Percentiles rank a stretch among this genome's conserved stretches.
Evolutionary conservation across 1,284 basidiomycete genomes (phyloP).

Genomic region (Inonotus hispidus): DNA sequence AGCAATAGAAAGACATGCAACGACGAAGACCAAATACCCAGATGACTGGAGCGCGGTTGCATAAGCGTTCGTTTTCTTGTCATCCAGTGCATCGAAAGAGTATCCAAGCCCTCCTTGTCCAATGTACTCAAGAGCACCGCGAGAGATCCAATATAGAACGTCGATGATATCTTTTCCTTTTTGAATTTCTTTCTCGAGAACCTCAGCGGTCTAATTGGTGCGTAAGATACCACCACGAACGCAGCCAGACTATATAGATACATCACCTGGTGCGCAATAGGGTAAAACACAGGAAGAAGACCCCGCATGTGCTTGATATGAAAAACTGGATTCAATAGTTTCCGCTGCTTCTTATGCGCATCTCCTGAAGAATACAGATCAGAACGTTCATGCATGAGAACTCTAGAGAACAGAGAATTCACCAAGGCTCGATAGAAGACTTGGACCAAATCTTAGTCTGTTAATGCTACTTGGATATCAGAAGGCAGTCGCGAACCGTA

Average conservation of each 20-base stretch:
- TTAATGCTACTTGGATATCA: background rate
- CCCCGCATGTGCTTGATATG: conserved; percentile 27
- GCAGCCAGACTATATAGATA: background rate
- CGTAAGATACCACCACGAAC: background rate
- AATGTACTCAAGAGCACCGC: conserved; percentile 33
- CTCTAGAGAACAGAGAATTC: conserved; percentile 17
- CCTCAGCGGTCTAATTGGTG: conserved; percentile 30
- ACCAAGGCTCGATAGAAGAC: conserved; percentile 6
- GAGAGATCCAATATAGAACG: conserved; percentile 35
- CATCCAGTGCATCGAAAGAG: conserved; percentile 34
- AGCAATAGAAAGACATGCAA: background rate
- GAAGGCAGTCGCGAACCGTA: background rate
- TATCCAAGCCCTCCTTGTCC: conserved; percentile 35
- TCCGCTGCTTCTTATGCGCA: conserved; percentile 24
- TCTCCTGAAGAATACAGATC: conserved; percentile 19
- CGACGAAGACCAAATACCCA: conserved; percentile 17
- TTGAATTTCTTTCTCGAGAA: conserved; percentile 14
- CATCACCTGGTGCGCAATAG: conserved; percentile 24
- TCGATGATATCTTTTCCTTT: conserved; percentile 31
- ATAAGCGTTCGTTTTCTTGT: conserved; percentile 27
- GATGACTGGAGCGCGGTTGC: conserved; percentile 27
- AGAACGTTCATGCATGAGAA: background rate
- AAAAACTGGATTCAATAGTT: conserved; percentile 30
- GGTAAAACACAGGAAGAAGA: conserved; percentile 26
- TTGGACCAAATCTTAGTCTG: background rate